Evolutionary conservation across 108 stramenopile species (phyloP).

Genomic region (Seminavis robusta): DNA sequence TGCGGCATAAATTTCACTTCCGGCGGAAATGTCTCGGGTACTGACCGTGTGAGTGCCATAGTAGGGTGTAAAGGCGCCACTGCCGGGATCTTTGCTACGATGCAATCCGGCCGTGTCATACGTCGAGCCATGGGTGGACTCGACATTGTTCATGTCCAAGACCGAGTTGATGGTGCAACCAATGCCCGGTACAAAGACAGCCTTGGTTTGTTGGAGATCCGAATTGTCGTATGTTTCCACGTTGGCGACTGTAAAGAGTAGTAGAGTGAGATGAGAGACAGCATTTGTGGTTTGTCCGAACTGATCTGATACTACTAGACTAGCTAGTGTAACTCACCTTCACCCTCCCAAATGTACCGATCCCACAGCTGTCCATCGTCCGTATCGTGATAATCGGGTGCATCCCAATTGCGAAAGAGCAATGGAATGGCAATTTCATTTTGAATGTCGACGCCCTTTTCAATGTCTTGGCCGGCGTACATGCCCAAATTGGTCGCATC

Average conservation of each 20-base stretch:
- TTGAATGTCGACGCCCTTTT: conserved; percentile 10
- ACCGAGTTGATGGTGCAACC: conserved; percentile 52
- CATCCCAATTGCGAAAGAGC: conserved; percentile 37
- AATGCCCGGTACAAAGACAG: conserved; percentile 52
- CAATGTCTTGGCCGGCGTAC: conserved; percentile 33
- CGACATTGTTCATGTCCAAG: conserved; percentile 44
- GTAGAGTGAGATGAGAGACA: neutral
- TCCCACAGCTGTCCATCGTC: conserved; percentile 50
- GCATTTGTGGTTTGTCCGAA: neutral
- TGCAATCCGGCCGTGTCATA: conserved; percentile 55
- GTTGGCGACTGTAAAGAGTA: no score
- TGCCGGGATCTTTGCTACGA: conserved; percentile 46
- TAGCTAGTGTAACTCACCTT: no score
- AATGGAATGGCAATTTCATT: conserved; percentile 54
- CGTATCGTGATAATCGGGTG: conserved; percentile 17
- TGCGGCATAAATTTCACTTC: conserved; percentile 63
- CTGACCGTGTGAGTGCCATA: conserved; percentile 36
- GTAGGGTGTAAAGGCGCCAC: conserved; percentile 65
- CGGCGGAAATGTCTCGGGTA: conserved; percentile 25
- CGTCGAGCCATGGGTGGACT: conserved; percentile 21
- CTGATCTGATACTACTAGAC: no score
- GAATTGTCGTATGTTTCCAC: conserved; percentile 33
- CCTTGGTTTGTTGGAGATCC: conserved; percentile 6
- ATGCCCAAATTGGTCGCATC: conserved; percentile 41
- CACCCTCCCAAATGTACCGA: conserved; percentile 52